phyloP scores from a whole-genome alignment of 345 rosid genomes.

The Eucalyptus curtisii region DNA sequence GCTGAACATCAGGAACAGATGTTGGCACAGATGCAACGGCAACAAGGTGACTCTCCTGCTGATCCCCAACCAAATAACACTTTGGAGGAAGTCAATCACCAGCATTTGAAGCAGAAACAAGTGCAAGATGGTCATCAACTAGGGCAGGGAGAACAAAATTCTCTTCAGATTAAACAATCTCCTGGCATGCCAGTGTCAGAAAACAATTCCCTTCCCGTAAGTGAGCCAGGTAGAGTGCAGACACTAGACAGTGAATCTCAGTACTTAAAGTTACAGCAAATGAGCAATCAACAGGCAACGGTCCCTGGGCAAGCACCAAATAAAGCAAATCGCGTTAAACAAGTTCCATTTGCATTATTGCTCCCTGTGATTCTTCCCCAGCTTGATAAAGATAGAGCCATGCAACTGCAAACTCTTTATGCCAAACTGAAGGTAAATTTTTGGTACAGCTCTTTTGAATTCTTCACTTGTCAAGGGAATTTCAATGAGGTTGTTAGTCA shows the following conservation, averaged over 20 bases:
- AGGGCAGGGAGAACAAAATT: slow-evolving; percentile 25
- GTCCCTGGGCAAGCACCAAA: slow-evolving; percentile 38
- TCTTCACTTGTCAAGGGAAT: neutral
- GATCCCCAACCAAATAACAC: slow-evolving; percentile 29
- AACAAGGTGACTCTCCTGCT: slow-evolving; percentile 22
- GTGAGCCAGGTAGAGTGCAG: slow-evolving; percentile 26
- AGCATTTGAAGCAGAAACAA: slow-evolving; percentile 21
- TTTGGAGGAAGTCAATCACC: slow-evolving; percentile 18
- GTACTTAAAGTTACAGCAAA: slow-evolving; percentile 43
- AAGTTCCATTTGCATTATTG: slow-evolving; percentile 72
- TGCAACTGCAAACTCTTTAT: slow-evolving; percentile 80
- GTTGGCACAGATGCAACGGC: slow-evolving; percentile 16
- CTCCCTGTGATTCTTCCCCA: slow-evolving; percentile 73
- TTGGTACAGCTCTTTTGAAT: neutral
- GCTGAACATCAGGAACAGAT: slow-evolving; percentile 39
- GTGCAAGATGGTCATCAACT: neutral
- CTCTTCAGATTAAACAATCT: slow-evolving; percentile 40
- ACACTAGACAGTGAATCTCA: slow-evolving; percentile 51
- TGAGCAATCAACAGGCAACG: slow-evolving; percentile 53
- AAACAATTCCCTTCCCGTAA: slow-evolving; percentile 12
- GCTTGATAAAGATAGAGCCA: slow-evolving; percentile 89
- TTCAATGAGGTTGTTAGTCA: neutral
- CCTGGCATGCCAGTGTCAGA: slow-evolving; percentile 40
- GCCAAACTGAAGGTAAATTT: slow-evolving; percentile 53
- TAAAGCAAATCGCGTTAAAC: slow-evolving; percentile 41